A percentile compares a stretch with the other conserved stretches of the same genome.
phyloP scores from a whole-genome alignment of 139 green algal species.

The Chlamydomonas sphaeroides region DNA sequence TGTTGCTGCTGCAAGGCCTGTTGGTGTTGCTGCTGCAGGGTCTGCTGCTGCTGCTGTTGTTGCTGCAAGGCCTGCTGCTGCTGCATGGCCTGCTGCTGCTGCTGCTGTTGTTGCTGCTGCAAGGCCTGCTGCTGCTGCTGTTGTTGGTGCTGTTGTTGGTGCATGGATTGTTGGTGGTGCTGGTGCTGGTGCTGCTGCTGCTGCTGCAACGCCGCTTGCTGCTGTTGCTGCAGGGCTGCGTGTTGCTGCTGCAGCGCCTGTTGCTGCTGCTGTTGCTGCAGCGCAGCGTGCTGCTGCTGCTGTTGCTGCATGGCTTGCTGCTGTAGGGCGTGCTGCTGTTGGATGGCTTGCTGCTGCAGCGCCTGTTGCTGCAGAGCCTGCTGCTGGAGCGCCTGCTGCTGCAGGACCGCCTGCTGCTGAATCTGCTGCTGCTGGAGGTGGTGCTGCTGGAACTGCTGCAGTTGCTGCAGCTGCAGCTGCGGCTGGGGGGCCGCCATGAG shows the following conservation, averaged over 20 bases:
- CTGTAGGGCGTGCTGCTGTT: not conserved
- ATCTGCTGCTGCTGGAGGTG: not conserved
- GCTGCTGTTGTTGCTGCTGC: not conserved
- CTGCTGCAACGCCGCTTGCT: not conserved
- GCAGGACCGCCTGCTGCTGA: not conserved
- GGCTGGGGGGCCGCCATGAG: not conserved
- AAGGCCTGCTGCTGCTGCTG: not conserved
- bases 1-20: too few species aligned
- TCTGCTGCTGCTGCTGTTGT: too few species aligned
- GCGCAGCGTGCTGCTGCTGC: slow-evolving; percentile 14
- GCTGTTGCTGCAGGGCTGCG: slow-evolving; percentile 18
- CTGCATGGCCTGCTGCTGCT: too few species aligned
- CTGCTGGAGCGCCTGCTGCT: slow-evolving; percentile 1
- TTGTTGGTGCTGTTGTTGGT: not conserved
- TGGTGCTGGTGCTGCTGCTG: slow-evolving; percentile 20
- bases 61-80: too few species aligned
- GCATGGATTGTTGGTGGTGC: not conserved
- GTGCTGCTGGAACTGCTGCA: slow-evolving; percentile 1
- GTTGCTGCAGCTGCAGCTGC: slow-evolving; percentile 13
- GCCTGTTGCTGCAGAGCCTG: slow-evolving; percentile 21
- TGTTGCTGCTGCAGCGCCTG: slow-evolving; percentile 4
- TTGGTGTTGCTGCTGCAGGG: too few species aligned
- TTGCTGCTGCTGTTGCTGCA: slow-evolving; percentile 6
- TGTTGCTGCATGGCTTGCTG: not conserved
- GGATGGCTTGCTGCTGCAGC: slow-evolving; percentile 9